Conservation (phyloP, 495 filamentous ascomycete genomes). For the Talaromyces thailandensis region DNA sequence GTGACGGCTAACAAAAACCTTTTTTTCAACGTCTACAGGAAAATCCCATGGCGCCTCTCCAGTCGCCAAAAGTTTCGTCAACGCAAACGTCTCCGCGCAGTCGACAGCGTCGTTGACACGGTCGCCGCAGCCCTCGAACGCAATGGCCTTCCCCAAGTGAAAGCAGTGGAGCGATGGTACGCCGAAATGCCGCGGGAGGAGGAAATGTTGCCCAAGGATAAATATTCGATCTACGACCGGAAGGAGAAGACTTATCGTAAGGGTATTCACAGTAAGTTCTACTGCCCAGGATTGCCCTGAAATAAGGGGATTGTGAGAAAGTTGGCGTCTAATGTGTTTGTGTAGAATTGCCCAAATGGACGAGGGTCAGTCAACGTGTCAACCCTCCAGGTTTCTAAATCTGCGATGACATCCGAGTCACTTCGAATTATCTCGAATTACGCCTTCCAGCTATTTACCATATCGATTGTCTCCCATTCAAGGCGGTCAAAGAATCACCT, state of each 20-base stretch:
- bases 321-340: background rate
- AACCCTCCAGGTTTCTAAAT: conserved; percentile 91
- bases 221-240: conserved; percentile 95
- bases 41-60: conserved; percentile 96
- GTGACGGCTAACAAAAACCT: conserved; percentile 8
- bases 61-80: conserved; percentile 83
- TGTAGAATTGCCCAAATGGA: conserved; percentile 90
- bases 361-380: conserved; percentile 80
- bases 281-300: conserved; percentile 6
- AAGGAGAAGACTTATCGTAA: conserved; percentile 95
- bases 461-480: background rate
- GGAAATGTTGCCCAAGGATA: conserved; percentile 94
- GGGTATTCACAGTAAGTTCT: conserved; percentile 82
- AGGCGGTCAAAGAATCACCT: background rate
- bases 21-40: conserved; percentile 47
- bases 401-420: background rate
- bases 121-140: conserved; percentile 67
- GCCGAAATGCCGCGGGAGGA: conserved; percentile 89
- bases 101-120: conserved; percentile 73
- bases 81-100: conserved; percentile 71
- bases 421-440: background rate
- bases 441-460: background rate
- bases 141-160: conserved; percentile 52
- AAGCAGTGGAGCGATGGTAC: conserved; percentile 80
- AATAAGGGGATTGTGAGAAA: conserved; percentile 10